Conservation (phyloP, 257 asterid genomes). For the Voacanga thouarsii region DNA sequence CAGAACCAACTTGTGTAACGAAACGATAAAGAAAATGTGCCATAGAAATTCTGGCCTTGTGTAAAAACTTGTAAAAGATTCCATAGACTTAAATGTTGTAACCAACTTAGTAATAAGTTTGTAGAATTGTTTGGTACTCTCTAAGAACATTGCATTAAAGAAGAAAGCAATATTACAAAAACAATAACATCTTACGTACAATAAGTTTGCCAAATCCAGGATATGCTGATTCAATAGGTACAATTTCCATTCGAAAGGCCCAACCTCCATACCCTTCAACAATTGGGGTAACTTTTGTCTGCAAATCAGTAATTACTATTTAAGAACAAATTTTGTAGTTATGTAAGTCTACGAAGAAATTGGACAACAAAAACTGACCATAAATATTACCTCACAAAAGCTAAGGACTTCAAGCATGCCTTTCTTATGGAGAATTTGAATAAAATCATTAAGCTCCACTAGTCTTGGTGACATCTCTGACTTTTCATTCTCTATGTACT, state of each 20-base stretch:
- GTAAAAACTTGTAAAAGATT: too few species aligned
- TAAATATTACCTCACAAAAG: conserved; percentile 72
- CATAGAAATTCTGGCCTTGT: too few species aligned
- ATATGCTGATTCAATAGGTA: conserved; percentile 89
- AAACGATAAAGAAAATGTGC: too few species aligned
- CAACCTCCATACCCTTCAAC: conserved; percentile 99
- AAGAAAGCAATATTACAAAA: not conserved
- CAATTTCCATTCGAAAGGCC: conserved; percentile 97
- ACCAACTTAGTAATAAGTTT: too few species aligned
- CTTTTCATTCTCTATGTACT: too few species aligned
- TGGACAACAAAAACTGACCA: not conserved
- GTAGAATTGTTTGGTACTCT: too few species aligned
- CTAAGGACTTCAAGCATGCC: conserved; percentile 87
- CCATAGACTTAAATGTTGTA: too few species aligned
- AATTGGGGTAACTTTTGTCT: conserved; percentile 97
- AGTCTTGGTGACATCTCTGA: conserved; percentile 91
- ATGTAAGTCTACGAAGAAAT: conserved; percentile 14
- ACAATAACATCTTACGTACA: conserved; percentile 41
- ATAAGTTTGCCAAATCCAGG: conserved; percentile 97
- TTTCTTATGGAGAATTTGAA: conserved; percentile 69
- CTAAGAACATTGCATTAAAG: not conserved
- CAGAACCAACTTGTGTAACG: not conserved
- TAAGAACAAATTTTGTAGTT: conserved; percentile 20
- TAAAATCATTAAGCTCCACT: conserved; percentile 82
- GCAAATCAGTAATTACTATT: conserved; percentile 31